Evolutionary conservation across 2,329 filamentous ascomycete species (phyloP), one percentile per base, ranked within the genome.

Genomic region (Coniochaeta sp.): DNA sequence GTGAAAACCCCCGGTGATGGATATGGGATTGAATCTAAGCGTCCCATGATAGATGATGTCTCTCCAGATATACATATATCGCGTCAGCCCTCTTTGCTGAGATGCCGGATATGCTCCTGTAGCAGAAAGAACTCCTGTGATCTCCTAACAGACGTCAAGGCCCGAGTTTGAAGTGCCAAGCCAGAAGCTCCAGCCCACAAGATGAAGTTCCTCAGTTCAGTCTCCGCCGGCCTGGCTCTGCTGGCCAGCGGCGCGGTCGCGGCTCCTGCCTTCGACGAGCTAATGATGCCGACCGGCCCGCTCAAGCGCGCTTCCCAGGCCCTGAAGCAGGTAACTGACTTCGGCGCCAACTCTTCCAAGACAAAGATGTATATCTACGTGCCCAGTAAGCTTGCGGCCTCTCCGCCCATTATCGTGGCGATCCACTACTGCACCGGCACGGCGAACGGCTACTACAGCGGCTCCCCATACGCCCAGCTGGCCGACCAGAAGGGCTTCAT

Each of bases 401-500:
- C 74, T 12, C 80, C 81, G 0, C 75, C 74, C 1, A 74, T 86
- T 40, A 71, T 85, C 22, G 79, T 85, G 3, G 82, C 79, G 2
- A 74, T 82, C 61, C 79, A 86, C 71, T 84, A 81, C 71, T 87
- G 84, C 71, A 74, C 71, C 24, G 83, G 83, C 10, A 80, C 78
- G 0, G 83, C 79, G 0, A 70, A 77, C 60, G 77, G 74, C 6
- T 85, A 81, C 70, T 82, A 79, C 66, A 72, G 67, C 22, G 75
- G 76, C 61, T 79, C 77, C 1, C 77, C 79, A 1, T 86, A 84
- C 68, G 78, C 80, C 32, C 73, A 72, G 2, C 74, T 81, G 16
- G 81, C 84, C 16, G 82, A 85, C 62, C 70, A 73, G 30, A 74
- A 81, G 57, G 82, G 82, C 42, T 86, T 82, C 70, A 84, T 88